These are phyloP conservation scores for Volvox africanus DNA, from an alignment of 139 green algal genomes.

Conservation along the genomic window DNA sequence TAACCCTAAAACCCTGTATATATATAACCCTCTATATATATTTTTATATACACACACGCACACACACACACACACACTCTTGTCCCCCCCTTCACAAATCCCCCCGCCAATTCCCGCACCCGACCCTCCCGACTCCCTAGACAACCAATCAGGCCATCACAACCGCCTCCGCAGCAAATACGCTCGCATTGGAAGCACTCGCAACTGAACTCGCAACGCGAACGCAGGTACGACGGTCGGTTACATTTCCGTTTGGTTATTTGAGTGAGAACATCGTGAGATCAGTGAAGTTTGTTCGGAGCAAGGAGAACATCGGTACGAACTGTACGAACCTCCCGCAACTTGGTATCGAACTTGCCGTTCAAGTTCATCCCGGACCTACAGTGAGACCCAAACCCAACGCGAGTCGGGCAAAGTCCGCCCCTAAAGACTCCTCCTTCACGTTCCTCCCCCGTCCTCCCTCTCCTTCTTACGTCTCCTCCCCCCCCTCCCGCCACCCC, in stretches of 20 bases:
- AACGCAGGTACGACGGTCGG: background rate
- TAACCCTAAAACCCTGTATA: no score
- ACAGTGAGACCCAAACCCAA: no score
- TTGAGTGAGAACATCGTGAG: no score
- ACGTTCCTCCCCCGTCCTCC: background rate
- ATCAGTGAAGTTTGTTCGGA: no score
- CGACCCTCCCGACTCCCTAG: background rate
- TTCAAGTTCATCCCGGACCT: no score
- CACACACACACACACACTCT: background rate
- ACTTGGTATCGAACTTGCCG: no score
- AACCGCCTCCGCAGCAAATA: constrained; percentile 8
- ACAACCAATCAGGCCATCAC: background rate
- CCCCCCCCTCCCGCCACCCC: background rate
- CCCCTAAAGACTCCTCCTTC: no score
- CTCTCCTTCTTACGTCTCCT: background rate
- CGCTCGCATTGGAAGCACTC: background rate
- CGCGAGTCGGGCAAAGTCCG: no score
- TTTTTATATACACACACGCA: background rate
- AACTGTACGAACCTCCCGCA: no score
- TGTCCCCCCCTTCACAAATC: background rate
- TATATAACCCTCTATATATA: no score
- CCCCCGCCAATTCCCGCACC: no score
- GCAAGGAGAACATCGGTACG: no score
- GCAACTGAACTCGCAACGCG: background rate
- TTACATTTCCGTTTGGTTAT: background rate